Evolutionary conservation across 768 basidiomycete species (phyloP).

Genomic region (Coprinellus micaceus): DNA sequence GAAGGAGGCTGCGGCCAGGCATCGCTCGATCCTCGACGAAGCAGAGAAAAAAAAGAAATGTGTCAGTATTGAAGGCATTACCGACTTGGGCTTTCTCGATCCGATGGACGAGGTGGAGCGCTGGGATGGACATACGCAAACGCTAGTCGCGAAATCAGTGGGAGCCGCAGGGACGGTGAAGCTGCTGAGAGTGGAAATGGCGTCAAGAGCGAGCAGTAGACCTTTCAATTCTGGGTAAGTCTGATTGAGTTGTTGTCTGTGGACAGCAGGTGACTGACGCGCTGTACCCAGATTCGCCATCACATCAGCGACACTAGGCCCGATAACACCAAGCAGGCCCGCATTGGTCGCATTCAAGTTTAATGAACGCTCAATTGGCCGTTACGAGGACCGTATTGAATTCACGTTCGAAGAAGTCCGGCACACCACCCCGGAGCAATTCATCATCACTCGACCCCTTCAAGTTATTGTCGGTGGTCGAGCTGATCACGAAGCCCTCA

Average conservation of each 20-base stretch:
- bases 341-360: slow-evolving; percentile 29
- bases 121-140: too few species aligned
- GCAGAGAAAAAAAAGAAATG: slow-evolving; percentile 55
- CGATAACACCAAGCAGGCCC: slow-evolving; percentile 15
- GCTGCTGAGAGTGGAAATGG: too few species aligned
- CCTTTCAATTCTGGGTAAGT: slow-evolving; percentile 22
- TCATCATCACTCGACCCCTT: slow-evolving; percentile 46
- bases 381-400: slow-evolving; percentile 52
- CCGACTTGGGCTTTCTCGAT: slow-evolving; percentile 23
- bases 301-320: slow-evolving; percentile 15
- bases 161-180: too few species aligned
- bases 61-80: slow-evolving; percentile 34
- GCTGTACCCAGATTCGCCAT: slow-evolving; percentile 6
- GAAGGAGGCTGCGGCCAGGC: slow-evolving; percentile 35
- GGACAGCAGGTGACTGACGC: too few species aligned
- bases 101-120: slow-evolving; percentile 16
- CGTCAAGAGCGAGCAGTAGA: slow-evolving; percentile 25
- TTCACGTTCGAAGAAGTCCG: slow-evolving; percentile 47
- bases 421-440: slow-evolving; percentile 26
- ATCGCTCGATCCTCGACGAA: slow-evolving; percentile 43
- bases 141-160: too few species aligned
- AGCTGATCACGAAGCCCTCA: slow-evolving; percentile 42
- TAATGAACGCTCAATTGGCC: slow-evolving; percentile 36
- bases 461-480: slow-evolving; percentile 43
- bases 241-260: too few species aligned